Conservation (phyloP, 192 early-diverging fungal genomes). For the Globomyces pollinis-pini region DNA sequence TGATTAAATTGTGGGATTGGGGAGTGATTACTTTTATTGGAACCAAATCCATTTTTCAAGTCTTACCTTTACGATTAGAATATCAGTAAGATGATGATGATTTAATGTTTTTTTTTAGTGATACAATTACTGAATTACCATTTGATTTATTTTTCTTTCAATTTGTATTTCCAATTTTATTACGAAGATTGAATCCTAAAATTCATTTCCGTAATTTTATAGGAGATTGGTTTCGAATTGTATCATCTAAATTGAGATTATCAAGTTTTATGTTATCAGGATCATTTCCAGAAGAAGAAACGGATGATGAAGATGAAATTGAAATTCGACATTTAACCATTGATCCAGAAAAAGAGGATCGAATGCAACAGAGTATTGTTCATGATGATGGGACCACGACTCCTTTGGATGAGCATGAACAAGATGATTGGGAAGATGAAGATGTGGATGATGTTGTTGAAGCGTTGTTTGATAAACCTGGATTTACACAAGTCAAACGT, state of each 20-base stretch:
- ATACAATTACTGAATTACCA: constrained; percentile 69
- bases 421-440: constrained; percentile 5
- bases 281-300: constrained; percentile 66
- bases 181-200: constrained; percentile 54
- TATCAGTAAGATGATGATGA: constrained; percentile 47
- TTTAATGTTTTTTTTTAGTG: constrained; percentile 32
- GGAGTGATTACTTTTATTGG: constrained; percentile 7
- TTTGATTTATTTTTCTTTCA: constrained; percentile 67
- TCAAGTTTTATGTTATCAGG: constrained; percentile 78
- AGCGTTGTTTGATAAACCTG: not conserved
- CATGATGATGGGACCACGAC: constrained; percentile 7
- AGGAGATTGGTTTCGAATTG: constrained; percentile 64
- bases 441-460: not conserved
- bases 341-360: constrained; percentile 1
- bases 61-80: constrained; percentile 59
- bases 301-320: constrained; percentile 41
- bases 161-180: constrained; percentile 60
- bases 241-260: constrained; percentile 58
- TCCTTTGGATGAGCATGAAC: not conserved
- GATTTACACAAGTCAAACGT: constrained; percentile 11
- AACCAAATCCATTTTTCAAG: constrained; percentile 14
- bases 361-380: not conserved
- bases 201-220: constrained; percentile 48
- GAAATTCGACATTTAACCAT: constrained; percentile 18
- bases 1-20: constrained; percentile 15